Conservation (phyloP, 805 yeast species). For the Wickerhamomyces rabaulensis region DNA sequence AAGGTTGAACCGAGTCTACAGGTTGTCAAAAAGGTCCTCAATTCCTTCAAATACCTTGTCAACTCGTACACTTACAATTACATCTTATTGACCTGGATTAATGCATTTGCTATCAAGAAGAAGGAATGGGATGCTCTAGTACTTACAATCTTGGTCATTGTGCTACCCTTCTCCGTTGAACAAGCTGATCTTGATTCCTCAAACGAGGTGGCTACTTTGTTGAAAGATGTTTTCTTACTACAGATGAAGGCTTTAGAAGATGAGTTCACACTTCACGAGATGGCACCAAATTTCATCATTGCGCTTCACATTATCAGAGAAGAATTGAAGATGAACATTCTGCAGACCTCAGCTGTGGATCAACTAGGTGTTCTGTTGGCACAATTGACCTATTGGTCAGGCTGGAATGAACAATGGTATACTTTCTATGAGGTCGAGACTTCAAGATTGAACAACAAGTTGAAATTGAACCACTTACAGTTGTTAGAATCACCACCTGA, state of each 20-base stretch:
- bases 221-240: constrained; percentile 8
- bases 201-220: constrained; percentile 10
- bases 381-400: constrained; percentile 60
- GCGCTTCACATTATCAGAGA: constrained; percentile 76
- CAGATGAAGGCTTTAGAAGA: constrained; percentile 22
- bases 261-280: constrained; percentile 37
- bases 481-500: constrained; percentile 52
- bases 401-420: constrained; percentile 69
- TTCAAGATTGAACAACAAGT: constrained; percentile 30
- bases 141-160: constrained; percentile 42
- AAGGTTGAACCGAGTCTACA: constrained; percentile 40
- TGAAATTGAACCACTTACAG: constrained; percentile 32
- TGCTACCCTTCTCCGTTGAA: constrained; percentile 39
- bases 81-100: constrained; percentile 60
- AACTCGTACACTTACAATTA: constrained; percentile 55
- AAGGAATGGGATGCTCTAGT: constrained; percentile 59
- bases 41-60: constrained; percentile 45
- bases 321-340: constrained; percentile 57
- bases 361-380: constrained; percentile 51
- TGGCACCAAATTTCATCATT: constrained; percentile 57
- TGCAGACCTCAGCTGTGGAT: constrained; percentile 30
- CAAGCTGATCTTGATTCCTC: constrained; percentile 13
- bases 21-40: constrained; percentile 40
- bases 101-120: constrained; percentile 41
- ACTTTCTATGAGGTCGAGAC: constrained; percentile 42